Conservation (phyloP, 192 early-diverging fungal species). For the Coemansia sp. region DNA sequence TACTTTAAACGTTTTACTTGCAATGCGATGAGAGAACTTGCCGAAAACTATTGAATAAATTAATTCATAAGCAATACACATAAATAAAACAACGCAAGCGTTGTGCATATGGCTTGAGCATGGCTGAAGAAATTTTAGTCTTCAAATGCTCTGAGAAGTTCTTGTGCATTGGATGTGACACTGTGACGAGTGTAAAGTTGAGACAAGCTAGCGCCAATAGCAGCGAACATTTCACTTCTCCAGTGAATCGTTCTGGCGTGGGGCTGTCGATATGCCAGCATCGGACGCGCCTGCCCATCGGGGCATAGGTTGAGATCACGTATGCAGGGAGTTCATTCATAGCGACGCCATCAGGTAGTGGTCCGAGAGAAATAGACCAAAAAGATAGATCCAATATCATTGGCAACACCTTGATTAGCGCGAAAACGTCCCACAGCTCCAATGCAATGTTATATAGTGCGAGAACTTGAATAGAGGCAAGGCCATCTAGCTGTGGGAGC, state of each 20-base stretch:
- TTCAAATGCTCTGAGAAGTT: background rate
- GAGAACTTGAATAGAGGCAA: background rate
- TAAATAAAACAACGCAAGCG: constrained; percentile 7
- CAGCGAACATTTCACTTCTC: background rate
- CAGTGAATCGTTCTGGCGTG: background rate
- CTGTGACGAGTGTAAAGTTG: background rate
- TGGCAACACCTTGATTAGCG: background rate
- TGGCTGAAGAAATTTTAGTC: background rate
- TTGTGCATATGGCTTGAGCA: background rate
- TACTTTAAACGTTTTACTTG: no score
- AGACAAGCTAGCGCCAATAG: background rate
- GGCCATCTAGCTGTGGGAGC: background rate
- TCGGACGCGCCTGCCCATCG: background rate
- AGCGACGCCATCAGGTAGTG: background rate
- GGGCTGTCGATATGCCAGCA: background rate
- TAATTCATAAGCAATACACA: no score
- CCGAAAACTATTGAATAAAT: no score
- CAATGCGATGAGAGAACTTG: no score
- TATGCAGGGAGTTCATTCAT: background rate
- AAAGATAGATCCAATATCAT: background rate
- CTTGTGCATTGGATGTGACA: no score
- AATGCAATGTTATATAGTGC: background rate
- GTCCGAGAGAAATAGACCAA: background rate
- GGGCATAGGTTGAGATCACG: background rate
- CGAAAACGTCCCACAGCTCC: background rate